Percentiles rank a stretch among this genome's conserved stretches.
Evolutionary conservation across 139 green algal genomes (phyloP).

Genomic region (Coccomyxa sp.): DNA sequence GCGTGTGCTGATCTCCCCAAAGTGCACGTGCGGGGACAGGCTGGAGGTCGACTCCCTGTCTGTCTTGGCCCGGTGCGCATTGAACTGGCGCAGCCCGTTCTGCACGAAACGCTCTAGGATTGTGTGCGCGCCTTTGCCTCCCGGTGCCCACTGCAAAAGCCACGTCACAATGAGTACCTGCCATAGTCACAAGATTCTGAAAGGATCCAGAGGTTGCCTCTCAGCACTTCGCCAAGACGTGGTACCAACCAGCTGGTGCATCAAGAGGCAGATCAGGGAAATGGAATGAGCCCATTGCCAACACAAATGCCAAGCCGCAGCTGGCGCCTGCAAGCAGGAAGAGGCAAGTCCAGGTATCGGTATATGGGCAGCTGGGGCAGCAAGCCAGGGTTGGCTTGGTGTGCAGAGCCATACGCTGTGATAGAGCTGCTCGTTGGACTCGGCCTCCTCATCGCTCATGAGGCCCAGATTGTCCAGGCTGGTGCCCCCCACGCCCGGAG

Average conservation of each 20-base stretch:
- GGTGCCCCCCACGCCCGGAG: constrained; percentile 12
- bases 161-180: too few species aligned
- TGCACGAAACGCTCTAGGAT: constrained; percentile 68
- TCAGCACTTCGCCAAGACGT: too few species aligned
- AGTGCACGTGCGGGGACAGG: constrained; percentile 92
- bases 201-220: too few species aligned
- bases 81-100: constrained; percentile 60
- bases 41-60: constrained; percentile 75
- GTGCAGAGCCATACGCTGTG: constrained; percentile 42
- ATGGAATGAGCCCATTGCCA: too few species aligned
- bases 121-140: constrained; percentile 42
- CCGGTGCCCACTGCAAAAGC: constrained; percentile 67
- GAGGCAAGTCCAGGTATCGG: too few species aligned
- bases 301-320: too few species aligned
- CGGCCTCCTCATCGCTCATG: constrained; percentile 67
- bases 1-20: constrained; percentile 74
- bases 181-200: too few species aligned
- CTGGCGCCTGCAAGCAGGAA: too few species aligned
- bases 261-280: too few species aligned
- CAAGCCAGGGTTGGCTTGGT: too few species aligned
- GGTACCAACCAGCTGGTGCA: too few species aligned
- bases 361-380: too few species aligned
- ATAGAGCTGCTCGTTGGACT: constrained; percentile 65
- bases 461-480: constrained; percentile 59
- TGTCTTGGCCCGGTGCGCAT: constrained; percentile 65